These are phyloP conservation scores for Asterochloris erici DNA, from an alignment of 139 green algal genomes.

Conservation along the genomic window DNA sequence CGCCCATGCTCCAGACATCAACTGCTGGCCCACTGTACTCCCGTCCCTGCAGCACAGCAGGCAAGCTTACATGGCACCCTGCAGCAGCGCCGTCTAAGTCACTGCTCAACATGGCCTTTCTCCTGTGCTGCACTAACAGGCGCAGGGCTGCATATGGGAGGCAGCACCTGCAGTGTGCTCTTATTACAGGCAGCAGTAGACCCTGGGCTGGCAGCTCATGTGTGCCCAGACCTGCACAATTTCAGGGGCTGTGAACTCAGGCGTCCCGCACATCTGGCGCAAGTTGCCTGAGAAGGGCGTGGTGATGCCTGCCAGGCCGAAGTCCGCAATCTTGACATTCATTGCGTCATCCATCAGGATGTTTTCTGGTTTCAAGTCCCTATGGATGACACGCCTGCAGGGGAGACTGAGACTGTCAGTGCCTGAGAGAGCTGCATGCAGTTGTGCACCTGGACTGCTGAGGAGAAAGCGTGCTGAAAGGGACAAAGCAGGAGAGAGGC, in stretches of 20 bases:
- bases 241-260: slow-evolving; percentile 59
- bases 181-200: no score
- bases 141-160: no score
- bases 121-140: no score
- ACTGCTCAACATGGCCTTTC: no score
- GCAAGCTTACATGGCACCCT: no score
- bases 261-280: slow-evolving; percentile 33
- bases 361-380: slow-evolving; percentile 80
- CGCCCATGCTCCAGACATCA: slow-evolving; percentile 38
- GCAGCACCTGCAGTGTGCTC: no score
- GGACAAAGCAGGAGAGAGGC: neutral
- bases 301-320: slow-evolving; percentile 63
- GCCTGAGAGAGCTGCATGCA: neutral
- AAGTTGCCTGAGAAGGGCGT: slow-evolving; percentile 44
- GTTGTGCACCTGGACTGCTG: neutral
- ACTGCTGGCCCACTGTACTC: slow-evolving; percentile 20
- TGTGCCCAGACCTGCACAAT: slow-evolving; percentile 29
- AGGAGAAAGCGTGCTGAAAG: neutral
- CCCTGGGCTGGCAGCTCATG: no score
- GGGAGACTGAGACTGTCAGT: neutral
- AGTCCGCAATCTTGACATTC: slow-evolving; percentile 72
- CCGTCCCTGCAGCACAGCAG: neutral
- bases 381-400: slow-evolving; percentile 58
- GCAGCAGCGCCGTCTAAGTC: no score
- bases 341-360: slow-evolving; percentile 59